phyloP scores from a whole-genome alignment of 148 eudicot genomes.

The Polygonum maritimum region DNA sequence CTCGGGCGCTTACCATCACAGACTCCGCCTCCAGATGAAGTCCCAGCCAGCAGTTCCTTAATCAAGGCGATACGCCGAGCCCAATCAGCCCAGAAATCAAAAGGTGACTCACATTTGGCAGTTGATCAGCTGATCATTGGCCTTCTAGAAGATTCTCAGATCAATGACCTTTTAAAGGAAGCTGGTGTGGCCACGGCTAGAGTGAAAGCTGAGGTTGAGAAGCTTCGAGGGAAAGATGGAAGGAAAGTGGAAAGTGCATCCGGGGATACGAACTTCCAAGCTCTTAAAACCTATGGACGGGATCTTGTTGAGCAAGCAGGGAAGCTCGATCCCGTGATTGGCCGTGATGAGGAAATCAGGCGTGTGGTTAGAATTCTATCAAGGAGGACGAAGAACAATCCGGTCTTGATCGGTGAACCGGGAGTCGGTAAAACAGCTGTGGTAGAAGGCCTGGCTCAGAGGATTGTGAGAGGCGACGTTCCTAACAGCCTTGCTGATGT shows the following conservation, averaged over 20 bases:
- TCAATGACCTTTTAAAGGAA: constrained; percentile 47
- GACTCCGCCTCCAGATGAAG: constrained; percentile 64
- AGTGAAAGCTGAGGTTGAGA: constrained; percentile 62
- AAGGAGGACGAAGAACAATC: constrained; percentile 86
- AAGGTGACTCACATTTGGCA: constrained; percentile 72
- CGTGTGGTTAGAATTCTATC: constrained; percentile 71
- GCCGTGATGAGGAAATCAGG: constrained; percentile 78
- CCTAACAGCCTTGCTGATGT: constrained; percentile 72
- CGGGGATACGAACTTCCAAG: constrained; percentile 62
- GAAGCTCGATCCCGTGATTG: constrained; percentile 83
- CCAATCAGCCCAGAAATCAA: constrained; percentile 50
- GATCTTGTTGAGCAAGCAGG: constrained; percentile 85
- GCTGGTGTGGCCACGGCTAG: constrained; percentile 45
- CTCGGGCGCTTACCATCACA: constrained; percentile 53
- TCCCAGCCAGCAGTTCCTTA: constrained; percentile 54
- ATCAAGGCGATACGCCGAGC: constrained; percentile 68
- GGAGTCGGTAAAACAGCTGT: constrained; percentile 92
- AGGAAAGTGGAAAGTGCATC: constrained; percentile 77
- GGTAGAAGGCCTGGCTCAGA: constrained; percentile 80
- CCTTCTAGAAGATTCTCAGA: constrained; percentile 74
- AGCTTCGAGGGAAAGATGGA: constrained; percentile 65
- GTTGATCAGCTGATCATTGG: constrained; percentile 71
- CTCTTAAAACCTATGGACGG: constrained; percentile 72
- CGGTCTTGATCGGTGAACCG: constrained; percentile 78
- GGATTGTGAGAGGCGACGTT: constrained; percentile 73